A percentile compares a stretch with the other conserved stretches of the same genome.
phyloP scores from a whole-genome alignment of 805 yeast genomes.

The Candida vaughaniae region DNA sequence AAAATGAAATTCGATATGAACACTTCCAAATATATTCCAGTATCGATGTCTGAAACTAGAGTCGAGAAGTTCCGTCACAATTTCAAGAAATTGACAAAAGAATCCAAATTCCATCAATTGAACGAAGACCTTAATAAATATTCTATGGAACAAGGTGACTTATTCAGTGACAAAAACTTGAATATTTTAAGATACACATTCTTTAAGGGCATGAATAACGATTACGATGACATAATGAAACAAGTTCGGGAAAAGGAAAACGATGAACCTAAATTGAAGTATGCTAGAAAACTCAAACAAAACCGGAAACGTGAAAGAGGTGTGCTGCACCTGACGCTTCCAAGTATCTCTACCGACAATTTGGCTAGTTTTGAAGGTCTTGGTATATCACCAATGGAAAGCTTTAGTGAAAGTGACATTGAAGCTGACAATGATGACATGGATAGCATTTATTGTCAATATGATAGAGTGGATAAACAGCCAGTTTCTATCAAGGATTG shows the following conservation, averaged over 20 bases:
- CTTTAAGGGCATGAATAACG: slow-evolving; percentile 9
- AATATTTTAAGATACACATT: slow-evolving; percentile 14
- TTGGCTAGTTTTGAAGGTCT: slow-evolving; percentile 1
- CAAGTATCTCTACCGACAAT: slow-evolving; percentile 7
- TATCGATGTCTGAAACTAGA: slow-evolving; percentile 5
- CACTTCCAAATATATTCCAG: slow-evolving; percentile 7
- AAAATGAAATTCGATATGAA: slow-evolving; percentile 11
- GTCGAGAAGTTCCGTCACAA: slow-evolving; percentile 7
- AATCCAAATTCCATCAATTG: slow-evolving; percentile 10
- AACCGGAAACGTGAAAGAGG: slow-evolving; percentile 7
- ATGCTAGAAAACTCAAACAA: slow-evolving; percentile 10
- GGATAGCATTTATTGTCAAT: slow-evolving; percentile 3
- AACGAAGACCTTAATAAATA: slow-evolving; percentile 12
- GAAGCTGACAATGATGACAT: slow-evolving; percentile 1
- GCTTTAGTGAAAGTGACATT: slow-evolving; percentile 2
- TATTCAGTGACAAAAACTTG: slow-evolving; percentile 12
- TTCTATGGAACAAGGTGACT: slow-evolving; percentile 7
- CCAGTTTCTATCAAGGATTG: slow-evolving; percentile 9
- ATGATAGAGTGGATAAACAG: slow-evolving; percentile 1
- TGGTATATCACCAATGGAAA: too few relatives aligned
- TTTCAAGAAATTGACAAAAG: slow-evolving; percentile 4
- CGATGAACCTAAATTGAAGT: slow-evolving; percentile 13
- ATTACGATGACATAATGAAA: slow-evolving; percentile 8
- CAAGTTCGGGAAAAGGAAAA: slow-evolving; percentile 7
- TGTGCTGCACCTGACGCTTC: slow-evolving; percentile 8